These are phyloP conservation scores for Musa itinerans DNA, from an alignment of 176 grass and related monocot genomes.

Conservation along the genomic window DNA sequence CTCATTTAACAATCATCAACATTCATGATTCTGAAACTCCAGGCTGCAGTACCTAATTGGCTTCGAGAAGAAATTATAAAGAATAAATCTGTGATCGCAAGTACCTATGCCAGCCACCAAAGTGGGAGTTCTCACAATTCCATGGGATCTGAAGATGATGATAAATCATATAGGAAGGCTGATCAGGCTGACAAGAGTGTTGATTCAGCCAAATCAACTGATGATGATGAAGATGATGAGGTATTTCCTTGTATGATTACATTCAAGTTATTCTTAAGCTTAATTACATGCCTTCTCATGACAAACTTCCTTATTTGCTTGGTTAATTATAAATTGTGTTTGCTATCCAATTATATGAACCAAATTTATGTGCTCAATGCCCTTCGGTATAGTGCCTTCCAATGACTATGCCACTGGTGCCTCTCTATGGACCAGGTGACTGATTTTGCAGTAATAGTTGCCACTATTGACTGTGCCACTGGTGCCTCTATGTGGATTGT, in stretches of 20 bases:
- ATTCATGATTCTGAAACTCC: slow-evolving; percentile 15
- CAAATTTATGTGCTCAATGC: not conserved
- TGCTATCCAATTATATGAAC: not conserved
- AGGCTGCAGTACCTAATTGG: slow-evolving; percentile 94
- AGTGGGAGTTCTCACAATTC: slow-evolving; percentile 32
- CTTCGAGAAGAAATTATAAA: slow-evolving; percentile 96
- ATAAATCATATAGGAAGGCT: slow-evolving; percentile 33
- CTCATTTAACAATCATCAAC: slow-evolving; percentile 7
- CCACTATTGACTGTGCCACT: not conserved
- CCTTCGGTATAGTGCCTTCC: not conserved
- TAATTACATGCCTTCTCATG: not conserved
- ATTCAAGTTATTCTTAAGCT: not conserved
- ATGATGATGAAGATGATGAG: slow-evolving; percentile 79
- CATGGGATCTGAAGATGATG: slow-evolving; percentile 43
- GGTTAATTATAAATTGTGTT: not conserved
- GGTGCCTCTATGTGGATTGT: not conserved
- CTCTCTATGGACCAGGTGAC: no score
- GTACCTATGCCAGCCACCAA: slow-evolving; percentile 24
- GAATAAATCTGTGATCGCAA: slow-evolving; percentile 49
- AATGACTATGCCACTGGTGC: not conserved
- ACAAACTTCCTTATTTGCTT: not conserved
- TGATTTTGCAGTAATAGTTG: not conserved
- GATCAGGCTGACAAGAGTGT: slow-evolving; percentile 57
- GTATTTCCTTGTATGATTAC: slow-evolving; percentile 26
- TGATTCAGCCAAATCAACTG: slow-evolving; percentile 53